phyloP scores from a whole-genome alignment of 257 asterid genomes.

The Mitragyna speciosa region DNA sequence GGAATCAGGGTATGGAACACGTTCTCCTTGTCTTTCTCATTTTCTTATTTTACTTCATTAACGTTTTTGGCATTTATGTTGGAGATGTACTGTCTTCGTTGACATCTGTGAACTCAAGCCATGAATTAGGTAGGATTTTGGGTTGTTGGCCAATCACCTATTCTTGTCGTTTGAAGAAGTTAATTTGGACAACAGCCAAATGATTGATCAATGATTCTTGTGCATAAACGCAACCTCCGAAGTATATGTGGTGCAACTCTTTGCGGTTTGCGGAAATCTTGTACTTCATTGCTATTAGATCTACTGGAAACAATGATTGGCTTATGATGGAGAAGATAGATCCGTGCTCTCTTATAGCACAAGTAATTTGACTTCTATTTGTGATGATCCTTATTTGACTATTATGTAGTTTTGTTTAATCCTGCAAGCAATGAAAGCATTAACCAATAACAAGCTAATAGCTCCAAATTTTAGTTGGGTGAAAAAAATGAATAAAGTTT shows the following conservation, averaged over 20 bases:
- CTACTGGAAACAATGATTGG: slow-evolving; percentile 3
- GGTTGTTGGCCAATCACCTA: not conserved
- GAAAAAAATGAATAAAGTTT: not conserved
- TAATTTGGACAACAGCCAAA: not conserved
- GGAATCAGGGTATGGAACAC: not conserved
- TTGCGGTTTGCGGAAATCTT: not conserved
- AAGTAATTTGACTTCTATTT: not conserved
- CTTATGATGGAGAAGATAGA: not conserved
- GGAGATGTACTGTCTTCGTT: not conserved
- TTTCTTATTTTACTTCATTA: not conserved
- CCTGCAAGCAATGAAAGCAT: not conserved
- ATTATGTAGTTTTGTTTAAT: not conserved
- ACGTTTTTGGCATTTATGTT: not conserved
- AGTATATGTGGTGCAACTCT: not conserved
- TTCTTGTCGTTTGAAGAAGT: not conserved
- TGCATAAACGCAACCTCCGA: not conserved
- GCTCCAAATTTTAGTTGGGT: not conserved
- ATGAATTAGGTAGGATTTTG: slow-evolving; percentile 19
- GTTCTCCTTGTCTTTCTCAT: not conserved
- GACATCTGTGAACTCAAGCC: not conserved
- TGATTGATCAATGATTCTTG: not conserved
- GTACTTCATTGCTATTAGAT: not conserved
- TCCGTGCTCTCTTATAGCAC: not conserved
- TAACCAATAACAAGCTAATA: not conserved
- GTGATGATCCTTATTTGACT: not conserved